Conservation (phyloP, 176 grass and related monocot genomes). For the Aegilops sharonensis region DNA sequence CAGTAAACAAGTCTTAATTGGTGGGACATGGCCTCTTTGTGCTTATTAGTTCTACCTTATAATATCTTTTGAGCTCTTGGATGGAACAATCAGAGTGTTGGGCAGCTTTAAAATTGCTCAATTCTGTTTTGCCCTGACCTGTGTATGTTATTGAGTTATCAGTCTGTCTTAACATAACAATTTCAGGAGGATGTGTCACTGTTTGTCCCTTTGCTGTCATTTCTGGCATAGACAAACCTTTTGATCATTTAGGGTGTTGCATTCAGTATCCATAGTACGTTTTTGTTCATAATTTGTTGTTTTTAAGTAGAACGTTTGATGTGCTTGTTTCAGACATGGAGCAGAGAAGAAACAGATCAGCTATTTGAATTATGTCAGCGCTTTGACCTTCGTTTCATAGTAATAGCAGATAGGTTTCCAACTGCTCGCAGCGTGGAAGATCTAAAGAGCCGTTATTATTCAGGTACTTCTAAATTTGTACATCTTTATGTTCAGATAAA, state of each 20-base stretch:
- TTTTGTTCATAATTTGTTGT: background rate
- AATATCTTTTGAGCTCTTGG: constrained; percentile 3
- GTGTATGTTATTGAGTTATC: background rate
- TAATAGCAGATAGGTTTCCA: constrained; percentile 92
- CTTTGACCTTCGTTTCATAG: constrained; percentile 92
- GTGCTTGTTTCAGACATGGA: constrained; percentile 68
- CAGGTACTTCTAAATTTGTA: constrained; percentile 59
- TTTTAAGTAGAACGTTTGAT: constrained; percentile 31
- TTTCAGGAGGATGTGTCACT: background rate
- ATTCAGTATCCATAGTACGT: background rate
- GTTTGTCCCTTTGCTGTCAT: background rate
- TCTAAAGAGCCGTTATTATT: constrained; percentile 94
- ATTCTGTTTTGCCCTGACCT: background rate
- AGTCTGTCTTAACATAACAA: constrained; percentile 6
- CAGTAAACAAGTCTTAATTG: constrained; percentile 4
- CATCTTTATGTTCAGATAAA: constrained; percentile 41
- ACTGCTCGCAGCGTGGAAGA: constrained; percentile 72
- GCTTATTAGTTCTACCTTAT: background rate
- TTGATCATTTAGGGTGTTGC: background rate
- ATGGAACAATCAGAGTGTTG: background rate
- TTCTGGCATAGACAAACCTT: background rate
- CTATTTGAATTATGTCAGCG: constrained; percentile 85
- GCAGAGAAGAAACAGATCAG: constrained; percentile 89
- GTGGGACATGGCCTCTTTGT: background rate
- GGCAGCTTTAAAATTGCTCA: background rate